Percentiles rank a stretch among this genome's conserved stretches.
Evolutionary conservation across 352 stramenopile genomes (phyloP).

Genomic region (Phytopythium helicoides): DNA sequence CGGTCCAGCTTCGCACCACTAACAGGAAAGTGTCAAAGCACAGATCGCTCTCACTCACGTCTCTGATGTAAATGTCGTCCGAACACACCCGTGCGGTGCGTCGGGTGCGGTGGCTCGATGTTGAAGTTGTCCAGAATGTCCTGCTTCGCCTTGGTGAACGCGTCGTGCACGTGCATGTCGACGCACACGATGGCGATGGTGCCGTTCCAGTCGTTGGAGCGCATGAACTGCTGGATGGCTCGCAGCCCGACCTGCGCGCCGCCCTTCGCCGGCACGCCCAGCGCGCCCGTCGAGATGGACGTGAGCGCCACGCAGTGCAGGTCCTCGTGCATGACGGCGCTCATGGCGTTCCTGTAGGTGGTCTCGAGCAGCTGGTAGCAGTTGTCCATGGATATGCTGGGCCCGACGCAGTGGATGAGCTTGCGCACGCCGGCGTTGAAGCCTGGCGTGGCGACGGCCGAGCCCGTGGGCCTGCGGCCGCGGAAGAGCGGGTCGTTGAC

Average conservation of each 20-base stretch:
- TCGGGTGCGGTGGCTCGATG: conserved; percentile 8
- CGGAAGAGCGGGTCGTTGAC: conserved; percentile 35
- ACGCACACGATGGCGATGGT: conserved; percentile 34
- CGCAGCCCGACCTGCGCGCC: conserved; percentile 42
- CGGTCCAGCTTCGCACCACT: too few species aligned
- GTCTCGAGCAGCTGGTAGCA: conserved; percentile 34
- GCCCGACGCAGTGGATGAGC: conserved; percentile 62
- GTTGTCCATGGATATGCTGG: conserved; percentile 25
- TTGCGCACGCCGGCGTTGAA: conserved; percentile 43
- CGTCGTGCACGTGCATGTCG: conserved; percentile 23
- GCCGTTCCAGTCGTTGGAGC: conserved; percentile 31
- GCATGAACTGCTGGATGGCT: conserved; percentile 38
- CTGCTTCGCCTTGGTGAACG: conserved; percentile 17
- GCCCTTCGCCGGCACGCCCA: conserved; percentile 26
- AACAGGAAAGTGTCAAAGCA: too few species aligned
- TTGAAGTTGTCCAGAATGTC: conserved; percentile 34
- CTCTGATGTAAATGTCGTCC: too few species aligned
- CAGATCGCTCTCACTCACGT: too few species aligned
- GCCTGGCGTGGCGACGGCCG: conserved; percentile 41
- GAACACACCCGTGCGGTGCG: too few species aligned
- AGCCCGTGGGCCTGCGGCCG: conserved; percentile 21
- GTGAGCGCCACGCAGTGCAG: conserved; percentile 45
- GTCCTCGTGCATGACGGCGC: conserved; percentile 31
- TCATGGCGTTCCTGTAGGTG: conserved; percentile 45
- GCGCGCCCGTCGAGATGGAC: conserved; percentile 59